Percentiles rank a stretch among this genome's conserved stretches.
phyloP scores from a whole-genome alignment of 2,329 filamentous ascomycete genomes.

The Hymenoscyphus fraxineus region DNA sequence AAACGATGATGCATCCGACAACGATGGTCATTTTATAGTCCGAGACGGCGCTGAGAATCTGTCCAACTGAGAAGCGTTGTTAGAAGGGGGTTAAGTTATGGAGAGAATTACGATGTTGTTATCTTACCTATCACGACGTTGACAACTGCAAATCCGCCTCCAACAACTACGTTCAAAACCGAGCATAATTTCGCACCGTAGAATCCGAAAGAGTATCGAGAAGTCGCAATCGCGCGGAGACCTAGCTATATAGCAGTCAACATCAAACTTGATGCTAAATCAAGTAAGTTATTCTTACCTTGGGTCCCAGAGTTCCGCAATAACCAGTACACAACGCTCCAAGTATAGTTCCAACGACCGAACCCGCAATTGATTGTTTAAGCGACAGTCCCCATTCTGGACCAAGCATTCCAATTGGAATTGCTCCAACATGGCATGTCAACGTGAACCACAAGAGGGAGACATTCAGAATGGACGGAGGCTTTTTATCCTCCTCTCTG shows the following conservation, averaged over 20 bases:
- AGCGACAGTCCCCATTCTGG: constrained; percentile 46
- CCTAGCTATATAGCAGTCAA: constrained; percentile 26
- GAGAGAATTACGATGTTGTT: too few relatives aligned
- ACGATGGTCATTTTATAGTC: constrained; percentile 41
- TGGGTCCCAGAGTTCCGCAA: constrained; percentile 41
- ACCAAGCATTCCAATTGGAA: constrained; percentile 43
- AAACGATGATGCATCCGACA: constrained; percentile 35
- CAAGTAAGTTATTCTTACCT: constrained; percentile 26
- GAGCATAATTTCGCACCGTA: constrained; percentile 47
- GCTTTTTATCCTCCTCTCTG: constrained; percentile 41
- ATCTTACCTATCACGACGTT: constrained; percentile 47
- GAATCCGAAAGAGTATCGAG: constrained; percentile 48
- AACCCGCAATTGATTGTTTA: constrained; percentile 40
- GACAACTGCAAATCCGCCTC: constrained; percentile 40
- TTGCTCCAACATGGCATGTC: constrained; percentile 39
- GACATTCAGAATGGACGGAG: constrained; percentile 41
- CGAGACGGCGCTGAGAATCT: constrained; percentile 32
- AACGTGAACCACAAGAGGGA: constrained; percentile 44
- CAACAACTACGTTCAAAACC: constrained; percentile 44
- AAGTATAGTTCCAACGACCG: constrained; percentile 40
- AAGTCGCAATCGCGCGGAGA: constrained; percentile 43
- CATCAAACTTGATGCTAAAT: background rate
- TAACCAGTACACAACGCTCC: constrained; percentile 41
- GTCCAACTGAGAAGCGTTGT: too few relatives aligned
- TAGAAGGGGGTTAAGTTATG: too few relatives aligned